A percentile compares a stretch with the other conserved stretches of the same genome.
Conservation (phyloP, 768 basidiomycete species). For the Boletellus sp. region DNA sequence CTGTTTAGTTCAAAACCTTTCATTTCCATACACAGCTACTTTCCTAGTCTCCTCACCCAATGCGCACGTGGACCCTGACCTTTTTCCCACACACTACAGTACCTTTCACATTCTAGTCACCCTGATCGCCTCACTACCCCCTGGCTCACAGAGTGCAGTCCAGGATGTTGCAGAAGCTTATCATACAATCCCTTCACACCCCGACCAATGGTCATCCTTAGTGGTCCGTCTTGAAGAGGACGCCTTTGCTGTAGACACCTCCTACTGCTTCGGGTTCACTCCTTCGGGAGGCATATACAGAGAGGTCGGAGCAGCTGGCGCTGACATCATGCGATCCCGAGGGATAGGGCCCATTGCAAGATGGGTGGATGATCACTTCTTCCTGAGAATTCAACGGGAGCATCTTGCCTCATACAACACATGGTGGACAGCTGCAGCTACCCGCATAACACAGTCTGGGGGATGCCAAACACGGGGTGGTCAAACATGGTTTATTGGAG, state of each 20-base stretch:
- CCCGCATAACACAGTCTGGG: not conserved
- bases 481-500: not conserved
- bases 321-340: not conserved
- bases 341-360: slow-evolving; percentile 22
- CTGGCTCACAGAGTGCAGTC: too few relatives aligned
- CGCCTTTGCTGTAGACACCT: slow-evolving; percentile 23
- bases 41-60: too few relatives aligned
- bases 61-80: too few relatives aligned
- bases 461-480: not conserved
- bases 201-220: slow-evolving; percentile 34
- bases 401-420: not conserved
- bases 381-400: slow-evolving; percentile 1
- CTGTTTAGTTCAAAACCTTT: too few relatives aligned
- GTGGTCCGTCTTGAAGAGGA: slow-evolving; percentile 22
- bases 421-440: not conserved
- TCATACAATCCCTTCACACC: too few relatives aligned
- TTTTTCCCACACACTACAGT: too few relatives aligned
- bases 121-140: too few relatives aligned
- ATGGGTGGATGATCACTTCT: slow-evolving; percentile 34
- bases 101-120: too few relatives aligned
- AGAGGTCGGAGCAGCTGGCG: slow-evolving; percentile 17
- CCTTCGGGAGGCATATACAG: slow-evolving; percentile 28
- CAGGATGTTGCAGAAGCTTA: too few relatives aligned
- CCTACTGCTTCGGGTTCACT: slow-evolving; percentile 22
- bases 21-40: too few relatives aligned